Conservation (phyloP, 1,139 yeast genomes). For the Kodamaea fungicola region DNA sequence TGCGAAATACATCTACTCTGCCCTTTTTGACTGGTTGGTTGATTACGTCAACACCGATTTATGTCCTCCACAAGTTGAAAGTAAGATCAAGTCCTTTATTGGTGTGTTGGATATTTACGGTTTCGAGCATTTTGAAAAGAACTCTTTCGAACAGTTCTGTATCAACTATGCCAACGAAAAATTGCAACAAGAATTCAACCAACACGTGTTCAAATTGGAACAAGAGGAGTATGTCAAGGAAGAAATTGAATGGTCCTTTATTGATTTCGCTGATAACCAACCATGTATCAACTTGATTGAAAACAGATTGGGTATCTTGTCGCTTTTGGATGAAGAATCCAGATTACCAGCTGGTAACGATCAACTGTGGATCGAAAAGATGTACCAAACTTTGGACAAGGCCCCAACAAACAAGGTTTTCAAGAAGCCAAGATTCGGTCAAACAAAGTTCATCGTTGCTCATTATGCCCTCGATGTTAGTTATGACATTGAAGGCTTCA, state of each 20-base stretch:
- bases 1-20: slow-evolving; percentile 88
- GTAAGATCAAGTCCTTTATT: slow-evolving; percentile 66
- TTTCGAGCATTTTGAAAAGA: slow-evolving; percentile 90
- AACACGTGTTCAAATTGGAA: slow-evolving; percentile 93
- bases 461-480: slow-evolving; percentile 95
- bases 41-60: slow-evolving; percentile 76
- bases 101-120: slow-evolving; percentile 98
- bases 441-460: slow-evolving; percentile 81
- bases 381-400: slow-evolving; percentile 81
- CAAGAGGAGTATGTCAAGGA: slow-evolving; percentile 93
- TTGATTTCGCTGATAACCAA: slow-evolving; percentile 94
- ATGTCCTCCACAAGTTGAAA: slow-evolving; percentile 67
- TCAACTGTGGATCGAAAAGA: slow-evolving; percentile 86
- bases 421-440: slow-evolving; percentile 93
- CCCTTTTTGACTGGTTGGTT: slow-evolving; percentile 94
- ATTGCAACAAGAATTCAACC: slow-evolving; percentile 95
- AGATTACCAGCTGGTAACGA: slow-evolving; percentile 93
- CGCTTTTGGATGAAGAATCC: slow-evolving; percentile 92
- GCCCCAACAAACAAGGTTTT: slow-evolving; percentile 77
- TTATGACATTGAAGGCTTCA: slow-evolving; percentile 90
- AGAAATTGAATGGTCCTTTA: slow-evolving; percentile 95
- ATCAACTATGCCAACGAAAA: slow-evolving; percentile 97
- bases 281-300: slow-evolving; percentile 95
- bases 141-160: slow-evolving; percentile 96
- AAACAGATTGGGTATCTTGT: slow-evolving; percentile 80